Evolutionary conservation across 257 asterid genomes (phyloP).

Genomic region (Rauvolfia tetraphylla): DNA sequence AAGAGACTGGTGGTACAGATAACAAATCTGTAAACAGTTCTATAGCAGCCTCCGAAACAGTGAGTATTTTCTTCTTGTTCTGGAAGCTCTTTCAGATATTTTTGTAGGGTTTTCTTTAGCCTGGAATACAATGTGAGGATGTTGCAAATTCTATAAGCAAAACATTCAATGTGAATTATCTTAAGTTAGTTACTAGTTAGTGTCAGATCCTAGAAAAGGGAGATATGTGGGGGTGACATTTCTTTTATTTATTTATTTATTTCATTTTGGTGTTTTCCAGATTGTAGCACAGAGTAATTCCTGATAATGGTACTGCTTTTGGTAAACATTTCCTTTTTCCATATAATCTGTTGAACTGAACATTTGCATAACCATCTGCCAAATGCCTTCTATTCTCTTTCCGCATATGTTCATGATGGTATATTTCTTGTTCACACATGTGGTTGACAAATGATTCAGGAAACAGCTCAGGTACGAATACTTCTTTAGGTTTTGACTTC

Average conservation of each 20-base stretch:
- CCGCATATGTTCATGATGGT: not conserved
- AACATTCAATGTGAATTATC: no score
- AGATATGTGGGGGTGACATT: not conserved
- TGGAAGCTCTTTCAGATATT: constrained; percentile 3
- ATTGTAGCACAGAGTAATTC: not conserved
- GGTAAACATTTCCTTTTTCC: not conserved
- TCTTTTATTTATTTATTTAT: not conserved
- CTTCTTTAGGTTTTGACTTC: not conserved
- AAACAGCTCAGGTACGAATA: not conserved
- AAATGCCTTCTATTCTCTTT: not conserved
- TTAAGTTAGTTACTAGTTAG: not conserved
- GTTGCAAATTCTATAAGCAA: not conserved
- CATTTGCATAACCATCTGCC: not conserved
- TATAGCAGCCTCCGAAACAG: constrained; percentile 37
- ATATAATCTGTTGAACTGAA: not conserved
- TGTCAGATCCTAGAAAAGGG: not conserved
- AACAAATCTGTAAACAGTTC: constrained; percentile 24
- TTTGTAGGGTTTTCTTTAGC: not conserved
- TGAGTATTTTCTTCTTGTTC: constrained; percentile 34
- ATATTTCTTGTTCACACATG: not conserved
- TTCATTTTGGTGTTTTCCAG: not conserved
- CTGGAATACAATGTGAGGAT: not conserved
- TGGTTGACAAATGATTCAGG: not conserved
- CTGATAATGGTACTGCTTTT: not conserved
- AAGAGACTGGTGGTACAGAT: constrained; percentile 27